Evolutionary conservation across 2,329 filamentous ascomycete species (phyloP), one percentile per base, ranked within the genome.

Genomic region (Arthrobotrys entomopaga): DNA sequence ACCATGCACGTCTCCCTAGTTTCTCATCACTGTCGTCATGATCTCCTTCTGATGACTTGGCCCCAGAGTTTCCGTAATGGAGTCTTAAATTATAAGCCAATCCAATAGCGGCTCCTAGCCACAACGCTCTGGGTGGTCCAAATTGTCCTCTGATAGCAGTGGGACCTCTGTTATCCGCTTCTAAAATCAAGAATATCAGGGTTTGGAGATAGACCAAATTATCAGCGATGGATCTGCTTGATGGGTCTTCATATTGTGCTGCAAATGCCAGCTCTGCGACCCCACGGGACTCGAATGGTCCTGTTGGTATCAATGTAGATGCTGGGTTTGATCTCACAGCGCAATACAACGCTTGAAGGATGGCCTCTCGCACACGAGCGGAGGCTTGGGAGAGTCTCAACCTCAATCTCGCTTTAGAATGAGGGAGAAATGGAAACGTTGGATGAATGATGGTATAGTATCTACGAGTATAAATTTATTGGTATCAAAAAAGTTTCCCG

Each of bases 391-490:
- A 82, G 19, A 92, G 80, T 19, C 87, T 83, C 7, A 83, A 83
- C 66, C 87, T 85, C 8, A 90, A 80, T n/a, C 84, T 84, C 13
- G 82, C 81, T 77, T 86, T 88, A 63, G 82, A 87, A 60, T 84
- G 83, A 1, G 89, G 86, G 11, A 92, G 82, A 50, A 92, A 83
- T 0, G 90, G 90, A 67, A 91, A 88, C 2, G 86, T 86, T 13
- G 87, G 87, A 77, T 92, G 89, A 19, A 92, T 86, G 13, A 86
- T 82, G 3, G 84, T 83, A 61, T 90, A 85, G 77, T 91, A 92
- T 76, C 87, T 89, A 65, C 60, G 19, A 63, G 52, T 15, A 22
- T 50, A n/a, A 34, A 8, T 16, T 50, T n/a, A 59, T 80, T 74
- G 80, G 79, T 60, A 50, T 58, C 38, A 65, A 58, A 57, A 63